Evolutionary conservation across 495 filamentous ascomycete species (phyloP), one percentile per base, ranked within the genome.

Genomic region (Hypoxylon perforatum): DNA sequence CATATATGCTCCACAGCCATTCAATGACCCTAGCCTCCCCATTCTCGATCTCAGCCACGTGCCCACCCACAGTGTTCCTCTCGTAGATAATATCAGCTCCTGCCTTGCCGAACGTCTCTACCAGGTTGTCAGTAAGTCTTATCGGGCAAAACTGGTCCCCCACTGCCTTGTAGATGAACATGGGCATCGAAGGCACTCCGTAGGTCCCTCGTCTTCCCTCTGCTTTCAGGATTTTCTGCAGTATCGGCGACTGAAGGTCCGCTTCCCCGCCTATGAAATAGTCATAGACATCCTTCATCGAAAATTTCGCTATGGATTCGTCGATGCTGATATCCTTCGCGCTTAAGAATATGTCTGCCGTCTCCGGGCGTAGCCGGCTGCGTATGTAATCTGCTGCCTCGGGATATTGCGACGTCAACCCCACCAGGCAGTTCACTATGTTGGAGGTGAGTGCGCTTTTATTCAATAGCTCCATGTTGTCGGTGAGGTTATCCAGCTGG

Each of bases 131-230:
- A 1, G 78, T 84, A 28, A 81, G 78, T 4, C 48, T 61, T 2
- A 83, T 70, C 1, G 70, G 46, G 36, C 73, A 79, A 45, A 83
- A 69, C 69, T 85, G 74, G 62, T 86, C 83, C 0, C 72, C 28
- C 17, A 82, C 74, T 8, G 82, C 81, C 63, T 87, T 84, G 72
- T 87, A 85, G 0, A 79, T 50, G 57, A 78, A 85, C n/a, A 82
- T 22, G 1, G 81, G 83, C 69, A 81, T 79, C 15, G 67, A 56
- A 1, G 83, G 84, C 0, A 74, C 57, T 0, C 80, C 81, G 50
- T 81, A 78, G 30, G 68, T 73, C 3, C 82, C 82, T 73, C 81
- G 77, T 7, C 67, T 61, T 25, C 73, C 70, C 47, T 82, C 75
- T 4, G 50, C 44, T 10, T 78, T 53, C 17, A 61, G 70, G n/a